Base-by-base conservation (phyloP, 805 yeast genomes). In the Wickerhamiella shivajii region DNA sequence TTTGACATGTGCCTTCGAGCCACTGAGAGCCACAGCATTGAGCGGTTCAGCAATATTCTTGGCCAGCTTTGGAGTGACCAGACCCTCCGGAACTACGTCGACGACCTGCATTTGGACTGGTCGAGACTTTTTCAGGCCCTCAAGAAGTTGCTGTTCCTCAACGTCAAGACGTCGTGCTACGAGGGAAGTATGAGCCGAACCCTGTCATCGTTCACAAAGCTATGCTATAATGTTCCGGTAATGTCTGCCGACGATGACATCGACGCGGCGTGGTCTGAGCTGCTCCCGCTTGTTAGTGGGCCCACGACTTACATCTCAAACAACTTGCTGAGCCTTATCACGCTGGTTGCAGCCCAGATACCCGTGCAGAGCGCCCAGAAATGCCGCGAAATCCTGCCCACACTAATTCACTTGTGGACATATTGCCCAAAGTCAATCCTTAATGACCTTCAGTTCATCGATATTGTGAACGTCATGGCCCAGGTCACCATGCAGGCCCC, bases 371-470 rank as follows among this genome's bases (percentile, higher is more conserved):
- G 29, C 18, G 24, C 24, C 21, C 18, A 11, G n/a, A 6, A 69
- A 64, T 38, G 64, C 69, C 59, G 69, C 18, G 66, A 71, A 40
- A 72, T 74, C 43, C 50, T 80, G 18, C 74, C 85, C 0, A 56
- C 80, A 2, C 49, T 81, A 6, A 79, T 80, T 43, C 72, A 78
- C 39, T 55, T 79, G 27, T 83, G 94, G 93, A 50, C 67, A 61
- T 72, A 39, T 54, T 71, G 26, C 55, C 66, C 44, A 55, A 62
- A 38, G 52, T 62, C 43, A 49, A 64, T 24, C 61, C 69, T 12
- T 56, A 50, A 71, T 21, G 93, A 80, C 43, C 61, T 74, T 6
- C 76, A 73, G 43, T 44, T 80, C 37, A 63, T 81, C 8, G 71
- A 75, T 11, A 57, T 79, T 12, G 52, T 81, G 38, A 78, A 87